phyloP scores from a whole-genome alignment of 768 basidiomycete species.

The Termitomyces sp. region DNA sequence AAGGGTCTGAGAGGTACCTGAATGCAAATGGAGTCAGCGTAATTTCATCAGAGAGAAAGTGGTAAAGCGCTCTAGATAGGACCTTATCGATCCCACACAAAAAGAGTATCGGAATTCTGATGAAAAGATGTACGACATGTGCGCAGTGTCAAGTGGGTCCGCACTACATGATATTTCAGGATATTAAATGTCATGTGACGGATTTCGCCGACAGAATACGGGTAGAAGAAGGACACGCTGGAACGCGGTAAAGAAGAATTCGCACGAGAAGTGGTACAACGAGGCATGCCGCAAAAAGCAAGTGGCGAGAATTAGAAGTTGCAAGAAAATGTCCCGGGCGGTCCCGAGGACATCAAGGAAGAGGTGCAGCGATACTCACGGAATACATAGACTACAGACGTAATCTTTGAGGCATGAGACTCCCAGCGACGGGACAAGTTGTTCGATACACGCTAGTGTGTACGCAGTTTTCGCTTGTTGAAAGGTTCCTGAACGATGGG shows the following conservation, averaged over 20 bases:
- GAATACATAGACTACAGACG: slow-evolving; percentile 58
- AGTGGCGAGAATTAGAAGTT: neutral
- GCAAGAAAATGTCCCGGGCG: neutral
- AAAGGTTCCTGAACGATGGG: neutral
- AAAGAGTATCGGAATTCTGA: neutral
- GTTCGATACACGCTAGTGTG: slow-evolving; percentile 71
- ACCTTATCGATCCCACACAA: neutral
- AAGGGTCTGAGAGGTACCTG: slow-evolving; percentile 57
- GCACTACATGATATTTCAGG: neutral
- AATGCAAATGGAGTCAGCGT: slow-evolving; percentile 13
- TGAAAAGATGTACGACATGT: neutral
- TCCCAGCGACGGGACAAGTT: slow-evolving; percentile 60
- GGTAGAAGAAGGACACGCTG: neutral
- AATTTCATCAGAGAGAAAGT: neutral
- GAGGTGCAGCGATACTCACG: slow-evolving; percentile 39
- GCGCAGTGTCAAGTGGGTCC: neutral
- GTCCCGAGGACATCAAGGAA: slow-evolving; percentile 5
- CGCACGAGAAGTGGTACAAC: neutral
- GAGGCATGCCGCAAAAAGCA: neutral
- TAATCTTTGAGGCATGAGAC: slow-evolving; percentile 45
- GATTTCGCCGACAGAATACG: neutral
- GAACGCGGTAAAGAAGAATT: neutral
- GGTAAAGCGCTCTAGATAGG: neutral
- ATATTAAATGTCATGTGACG: neutral
- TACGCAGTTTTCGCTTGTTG: slow-evolving; percentile 50